Base-by-base conservation (phyloP, 371 early-diverging fungal species). In the Rhizopus microsporus region DNA sequence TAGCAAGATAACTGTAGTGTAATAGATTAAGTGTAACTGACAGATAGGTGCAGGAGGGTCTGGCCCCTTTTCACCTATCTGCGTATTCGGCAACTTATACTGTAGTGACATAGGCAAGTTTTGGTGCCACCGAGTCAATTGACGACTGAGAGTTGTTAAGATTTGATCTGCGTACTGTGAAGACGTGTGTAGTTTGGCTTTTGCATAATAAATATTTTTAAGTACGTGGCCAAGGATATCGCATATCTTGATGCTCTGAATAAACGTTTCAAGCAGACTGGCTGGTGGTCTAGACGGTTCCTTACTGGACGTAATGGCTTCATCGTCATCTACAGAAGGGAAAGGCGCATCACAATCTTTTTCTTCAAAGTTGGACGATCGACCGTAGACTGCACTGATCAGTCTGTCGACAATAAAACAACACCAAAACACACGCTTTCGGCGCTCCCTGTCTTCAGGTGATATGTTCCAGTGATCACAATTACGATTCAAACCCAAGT, bases 361-460 rank as follows among this genome's bases (percentile, higher is more conserved):
- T 54, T 79, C 80, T 44, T 75, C 72, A 54, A 81, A 71, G 0
- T 65, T 66, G 0, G 70, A 62, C 1, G 80, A 61, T 37, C 78
- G 63, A 7, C 81, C 81, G 13, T 75, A 77, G 31, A 65, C 52
- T 1, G 78, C 68, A 38, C 76, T 75, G 2, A 67, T 60, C 17
- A 79, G 23, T 51, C 78, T 60, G 59, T 81, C 81, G 0, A 77
- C 68, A 13, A 79, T 63, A 56, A 68, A 81, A 37, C 79, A 78
- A 23, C 75, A 71, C 81, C 81, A 81, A 56, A 77, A 81, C 13
- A 75, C 73, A 31, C 79, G 56, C 61, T 77, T 79, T 39, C 80
- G 55, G 53, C 69, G 44, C 56, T 78, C 79, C n/a, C 70, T 58
- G 58, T 78, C 76, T 5, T 67, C 72, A 6, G 66, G 67, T 6